A percentile compares a stretch with the other conserved stretches of the same genome.
phyloP scores from a whole-genome alignment of 1,284 basidiomycete genomes.

The Melampsora americana region DNA sequence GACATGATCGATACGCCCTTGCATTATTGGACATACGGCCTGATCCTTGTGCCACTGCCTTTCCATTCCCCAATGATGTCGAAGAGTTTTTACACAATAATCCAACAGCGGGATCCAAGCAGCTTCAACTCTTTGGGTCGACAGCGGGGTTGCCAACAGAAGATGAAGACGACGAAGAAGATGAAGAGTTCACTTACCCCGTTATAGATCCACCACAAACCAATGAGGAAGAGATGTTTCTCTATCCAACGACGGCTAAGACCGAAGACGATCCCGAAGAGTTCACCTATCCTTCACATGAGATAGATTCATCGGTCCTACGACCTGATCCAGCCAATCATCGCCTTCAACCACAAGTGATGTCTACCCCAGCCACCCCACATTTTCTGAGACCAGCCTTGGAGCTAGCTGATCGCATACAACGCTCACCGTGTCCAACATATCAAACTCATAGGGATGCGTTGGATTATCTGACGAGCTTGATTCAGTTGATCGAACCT shows the following conservation, averaged over 20 bases:
- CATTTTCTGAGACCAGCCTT: conserved; percentile 31
- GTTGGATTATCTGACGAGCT: conserved; percentile 24
- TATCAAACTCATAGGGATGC: conserved; percentile 39
- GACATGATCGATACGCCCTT: conserved; percentile 67
- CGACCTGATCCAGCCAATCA: conserved; percentile 27
- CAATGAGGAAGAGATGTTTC: conserved; percentile 22
- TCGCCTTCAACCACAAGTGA: conserved; percentile 1
- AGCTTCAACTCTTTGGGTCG: too few species aligned
- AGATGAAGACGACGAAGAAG: conserved; percentile 63
- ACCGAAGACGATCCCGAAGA: conserved; percentile 45
- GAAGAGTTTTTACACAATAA: conserved; percentile 47
- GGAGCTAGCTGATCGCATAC: conserved; percentile 19
- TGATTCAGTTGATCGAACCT: conserved; percentile 38
- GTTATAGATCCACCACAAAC: not conserved
- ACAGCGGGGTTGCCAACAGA: conserved; percentile 45
- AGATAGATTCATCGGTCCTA: conserved; percentile 52
- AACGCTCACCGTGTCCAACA: conserved; percentile 31
- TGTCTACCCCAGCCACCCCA: not conserved
- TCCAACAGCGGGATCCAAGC: conserved; percentile 4
- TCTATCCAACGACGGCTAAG: conserved; percentile 43
- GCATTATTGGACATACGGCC: conserved; percentile 67
- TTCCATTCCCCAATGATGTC: conserved; percentile 61
- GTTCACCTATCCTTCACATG: conserved; percentile 65
- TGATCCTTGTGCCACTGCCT: conserved; percentile 69
- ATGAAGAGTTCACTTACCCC: conserved; percentile 53